These are phyloP conservation scores for Macadamia integrifolia DNA, from an alignment of 164 flowering plant genomes.

Conservation along the genomic window DNA sequence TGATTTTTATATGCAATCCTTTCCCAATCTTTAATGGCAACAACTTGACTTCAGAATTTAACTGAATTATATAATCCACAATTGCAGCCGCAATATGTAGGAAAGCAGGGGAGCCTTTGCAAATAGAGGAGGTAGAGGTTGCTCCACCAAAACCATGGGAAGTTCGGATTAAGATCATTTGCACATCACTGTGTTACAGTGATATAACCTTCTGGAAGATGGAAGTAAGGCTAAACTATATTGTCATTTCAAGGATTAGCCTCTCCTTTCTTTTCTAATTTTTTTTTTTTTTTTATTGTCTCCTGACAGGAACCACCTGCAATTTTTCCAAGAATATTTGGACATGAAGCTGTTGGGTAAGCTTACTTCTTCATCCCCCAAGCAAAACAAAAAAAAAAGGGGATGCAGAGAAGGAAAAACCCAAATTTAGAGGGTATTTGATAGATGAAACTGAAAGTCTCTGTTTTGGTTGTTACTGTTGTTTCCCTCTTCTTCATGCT, in stretches of 20 bases:
- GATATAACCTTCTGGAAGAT: slow-evolving; percentile 55
- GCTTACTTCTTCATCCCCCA: no score
- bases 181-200: slow-evolving; percentile 59
- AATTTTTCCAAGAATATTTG: slow-evolving; percentile 51
- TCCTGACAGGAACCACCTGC: slow-evolving; percentile 42
- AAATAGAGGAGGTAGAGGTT: slow-evolving; percentile 54
- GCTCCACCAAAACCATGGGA: slow-evolving; percentile 53
- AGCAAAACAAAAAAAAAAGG: no score
- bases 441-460: no score
- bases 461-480: no score
- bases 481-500: no score
- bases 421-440: no score
- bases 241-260: background rate
- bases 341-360: slow-evolving; percentile 79
- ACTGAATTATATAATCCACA: no score
- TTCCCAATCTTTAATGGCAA: no score
- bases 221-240: slow-evolving; percentile 19
- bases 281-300: background rate
- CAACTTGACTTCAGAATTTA: no score
- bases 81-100: slow-evolving; percentile 48
- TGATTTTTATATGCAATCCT: no score
- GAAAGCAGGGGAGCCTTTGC: slow-evolving; percentile 45
- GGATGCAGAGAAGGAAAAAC: no score
- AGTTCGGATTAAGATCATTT: slow-evolving; percentile 48
- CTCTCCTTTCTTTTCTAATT: background rate